Base-by-base conservation (phyloP, 2,329 filamentous ascomycete species). In the Hypocrella siamensis region DNA sequence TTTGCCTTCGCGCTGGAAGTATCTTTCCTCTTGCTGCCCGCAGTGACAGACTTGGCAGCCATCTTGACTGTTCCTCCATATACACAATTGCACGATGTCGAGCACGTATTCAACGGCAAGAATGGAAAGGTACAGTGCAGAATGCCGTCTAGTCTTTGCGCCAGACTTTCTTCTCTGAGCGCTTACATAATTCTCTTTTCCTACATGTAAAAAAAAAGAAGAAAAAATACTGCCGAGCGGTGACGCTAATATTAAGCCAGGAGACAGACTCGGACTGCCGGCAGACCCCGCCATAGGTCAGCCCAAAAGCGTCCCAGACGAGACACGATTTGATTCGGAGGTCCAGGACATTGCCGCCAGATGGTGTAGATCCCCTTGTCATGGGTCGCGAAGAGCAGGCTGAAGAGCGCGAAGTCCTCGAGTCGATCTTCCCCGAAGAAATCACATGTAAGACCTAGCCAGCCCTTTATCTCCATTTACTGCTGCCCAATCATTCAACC, bases 351-450 rank as follows among this genome's bases (percentile, higher is more conserved):
- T n/a, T n/a, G n/a, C n/a, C n/a, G n/a, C n/a, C n/a, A n/a, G n/a
- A n/a, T n/a, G n/a, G n/a, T n/a, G n/a, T n/a, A 24, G 3, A 30
- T 12, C 21, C 14, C 32, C 15, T 38, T 37, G 31, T 31, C 34
- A 77, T 79, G 74, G 73, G 73, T 31, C 67, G 61, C 52, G 88
- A 96, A 65, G 90, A 98, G 38, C 90, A 98, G 56, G 61, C 77
- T 42, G 90, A 98, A 61, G 90, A 98, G 68, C 78, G 86, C 39
- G 90, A 98, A 57, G 88, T 98, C 46, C 83, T 98, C 52, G 84
- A 93, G 51, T 94, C 88, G 38, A 98, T 98, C 50, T 98, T 96
- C 45, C 85, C 90, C 2, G 88, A 98, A 38, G 90, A 98, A 61
- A 93, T 98, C 45, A 88, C 78, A 69, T 80, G 85, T 88, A 48